Evolutionary conservation across 2,329 filamentous ascomycete species (phyloP).

Genomic region (Alternaria metachromatica): DNA sequence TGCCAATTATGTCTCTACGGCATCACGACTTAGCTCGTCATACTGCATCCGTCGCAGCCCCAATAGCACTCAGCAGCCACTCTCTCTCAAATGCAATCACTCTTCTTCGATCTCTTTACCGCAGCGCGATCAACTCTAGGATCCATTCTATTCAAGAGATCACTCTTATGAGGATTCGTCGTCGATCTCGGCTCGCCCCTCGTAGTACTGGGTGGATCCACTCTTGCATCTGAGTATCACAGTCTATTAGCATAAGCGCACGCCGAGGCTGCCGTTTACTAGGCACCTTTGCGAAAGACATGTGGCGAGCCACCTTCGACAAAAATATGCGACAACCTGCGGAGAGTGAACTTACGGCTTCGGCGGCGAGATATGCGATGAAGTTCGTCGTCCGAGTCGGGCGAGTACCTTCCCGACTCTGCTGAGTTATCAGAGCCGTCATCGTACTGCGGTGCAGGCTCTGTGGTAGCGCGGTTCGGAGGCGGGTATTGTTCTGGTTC

Average conservation of each 20-base stretch:
- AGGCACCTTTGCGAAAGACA: neutral
- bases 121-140: slow-evolving; percentile 18
- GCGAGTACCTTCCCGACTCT: neutral
- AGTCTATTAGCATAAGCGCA: neutral
- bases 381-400: slow-evolving; percentile 5
- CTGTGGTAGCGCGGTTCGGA: neutral
- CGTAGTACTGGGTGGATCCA: neutral
- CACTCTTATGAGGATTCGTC: slow-evolving; percentile 13
- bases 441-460: slow-evolving; percentile 1
- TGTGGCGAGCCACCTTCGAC: neutral
- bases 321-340: neutral
- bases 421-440: neutral
- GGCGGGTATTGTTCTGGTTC: neutral
- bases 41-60: neutral
- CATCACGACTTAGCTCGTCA: neutral
- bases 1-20: neutral
- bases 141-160: slow-evolving; percentile 25
- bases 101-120: slow-evolving; percentile 6
- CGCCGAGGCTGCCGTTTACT: neutral
- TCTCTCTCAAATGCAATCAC: neutral
- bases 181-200: slow-evolving; percentile 1
- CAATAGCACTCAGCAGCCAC: neutral
- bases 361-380: slow-evolving; percentile 1
- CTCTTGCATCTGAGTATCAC: slow-evolving; percentile 20
- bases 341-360: slow-evolving; percentile 6